A percentile compares a stretch with the other conserved stretches of the same genome.
Evolutionary conservation across 2,329 filamentous ascomycete species (phyloP).

Genomic region (Zarea fungicola): DNA sequence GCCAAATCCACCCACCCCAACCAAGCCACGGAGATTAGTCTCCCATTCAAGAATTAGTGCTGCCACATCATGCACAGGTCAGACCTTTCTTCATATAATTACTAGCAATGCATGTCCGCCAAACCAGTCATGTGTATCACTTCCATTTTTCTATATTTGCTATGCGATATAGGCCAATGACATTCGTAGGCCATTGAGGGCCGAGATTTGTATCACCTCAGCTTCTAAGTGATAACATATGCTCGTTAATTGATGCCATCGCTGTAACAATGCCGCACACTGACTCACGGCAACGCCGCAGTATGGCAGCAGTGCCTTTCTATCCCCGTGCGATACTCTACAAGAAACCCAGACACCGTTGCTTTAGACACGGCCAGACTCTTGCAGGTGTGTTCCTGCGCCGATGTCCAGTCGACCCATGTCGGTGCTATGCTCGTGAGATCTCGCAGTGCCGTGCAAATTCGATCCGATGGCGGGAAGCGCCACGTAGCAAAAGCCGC

Average conservation of each 20-base stretch:
- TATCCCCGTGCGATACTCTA: background rate
- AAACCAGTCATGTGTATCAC: background rate
- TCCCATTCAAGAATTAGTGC: slow-evolving; percentile 11
- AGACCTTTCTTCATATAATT: background rate
- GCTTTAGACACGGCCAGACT: background rate
- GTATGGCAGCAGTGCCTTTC: background rate
- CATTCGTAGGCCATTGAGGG: background rate
- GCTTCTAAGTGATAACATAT: no score
- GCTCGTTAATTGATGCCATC: background rate
- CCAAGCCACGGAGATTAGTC: slow-evolving; percentile 13
- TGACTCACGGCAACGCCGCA: background rate
- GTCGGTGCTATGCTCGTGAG: background rate
- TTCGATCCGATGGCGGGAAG: background rate
- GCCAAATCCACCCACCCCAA: background rate
- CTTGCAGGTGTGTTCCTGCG: background rate
- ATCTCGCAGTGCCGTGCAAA: background rate
- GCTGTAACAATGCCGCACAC: background rate
- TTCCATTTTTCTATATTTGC: background rate
- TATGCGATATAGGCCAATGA: background rate
- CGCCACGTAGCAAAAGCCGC: background rate
- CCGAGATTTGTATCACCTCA: no score
- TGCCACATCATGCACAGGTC: slow-evolving; percentile 5
- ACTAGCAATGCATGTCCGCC: slow-evolving; percentile 6
- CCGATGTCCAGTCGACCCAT: background rate
- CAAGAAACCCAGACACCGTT: background rate